A percentile compares a stretch with the other conserved stretches of the same genome.
Evolutionary conservation across 106 monocot species (phyloP).

Genomic region (Chionographis japonica): DNA sequence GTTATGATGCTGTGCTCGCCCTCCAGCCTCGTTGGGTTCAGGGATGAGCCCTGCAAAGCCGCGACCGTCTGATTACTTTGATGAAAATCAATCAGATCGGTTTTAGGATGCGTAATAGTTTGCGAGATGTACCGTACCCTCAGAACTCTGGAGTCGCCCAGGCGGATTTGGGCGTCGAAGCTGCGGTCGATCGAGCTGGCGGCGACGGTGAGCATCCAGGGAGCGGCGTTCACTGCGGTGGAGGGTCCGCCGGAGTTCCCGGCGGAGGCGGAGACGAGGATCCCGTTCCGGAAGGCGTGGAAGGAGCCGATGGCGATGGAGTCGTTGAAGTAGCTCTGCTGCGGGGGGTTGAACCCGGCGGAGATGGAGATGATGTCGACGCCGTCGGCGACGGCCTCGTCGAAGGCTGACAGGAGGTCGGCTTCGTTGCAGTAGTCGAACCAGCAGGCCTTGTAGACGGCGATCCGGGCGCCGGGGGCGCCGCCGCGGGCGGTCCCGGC

Average conservation of each 20-base stretch:
- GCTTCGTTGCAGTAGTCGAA: conserved; percentile 22
- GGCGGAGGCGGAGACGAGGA: conserved; percentile 31
- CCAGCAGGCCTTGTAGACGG: conserved; percentile 63
- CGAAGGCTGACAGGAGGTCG: conserved; percentile 43
- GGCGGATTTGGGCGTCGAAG: neutral
- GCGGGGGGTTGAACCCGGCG: conserved; percentile 11
- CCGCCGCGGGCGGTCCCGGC: conserved; percentile 44
- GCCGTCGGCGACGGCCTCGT: conserved; percentile 46
- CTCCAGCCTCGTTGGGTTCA: conserved; percentile 4
- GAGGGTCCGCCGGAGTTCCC: conserved; percentile 31
- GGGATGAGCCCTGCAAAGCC: neutral
- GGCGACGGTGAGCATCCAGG: conserved; percentile 19
- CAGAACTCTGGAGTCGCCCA: neutral
- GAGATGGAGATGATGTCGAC: conserved; percentile 54
- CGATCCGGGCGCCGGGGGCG: conserved; percentile 31
- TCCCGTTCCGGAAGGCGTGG: conserved; percentile 29
- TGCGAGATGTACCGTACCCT: neutral
- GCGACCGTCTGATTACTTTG: no score
- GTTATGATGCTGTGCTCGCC: neutral
- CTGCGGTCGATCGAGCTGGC: conserved; percentile 13
- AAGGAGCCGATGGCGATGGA: conserved; percentile 46
- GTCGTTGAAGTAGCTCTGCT: conserved; percentile 28
- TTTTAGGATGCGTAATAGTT: no score
- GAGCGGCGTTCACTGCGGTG: neutral
- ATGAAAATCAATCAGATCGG: no score